These are phyloP conservation scores for Agrocybe praecox DNA, from an alignment of 768 basidiomycete species.

Conservation along the genomic window DNA sequence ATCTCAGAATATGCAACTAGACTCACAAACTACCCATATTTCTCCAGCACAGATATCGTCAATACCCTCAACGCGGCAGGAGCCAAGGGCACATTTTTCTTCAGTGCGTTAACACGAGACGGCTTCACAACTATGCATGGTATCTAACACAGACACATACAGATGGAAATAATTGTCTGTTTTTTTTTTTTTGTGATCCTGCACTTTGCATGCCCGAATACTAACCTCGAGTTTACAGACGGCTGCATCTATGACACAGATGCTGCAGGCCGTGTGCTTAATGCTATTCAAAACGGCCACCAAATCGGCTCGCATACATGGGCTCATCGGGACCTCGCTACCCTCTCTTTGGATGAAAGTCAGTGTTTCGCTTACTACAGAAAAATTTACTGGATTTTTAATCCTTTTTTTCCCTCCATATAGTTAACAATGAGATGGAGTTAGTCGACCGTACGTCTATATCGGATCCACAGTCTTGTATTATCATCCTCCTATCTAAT, in stretches of 20 bases:
- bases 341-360: constrained; percentile 43
- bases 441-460: constrained; percentile 39
- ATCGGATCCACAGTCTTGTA: not conserved
- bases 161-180: constrained; percentile 44
- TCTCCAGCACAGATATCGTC: constrained; percentile 34
- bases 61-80: constrained; percentile 34
- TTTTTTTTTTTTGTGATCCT: too few species aligned
- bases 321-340: constrained; percentile 3
- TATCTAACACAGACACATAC: not conserved
- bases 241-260: constrained; percentile 41
- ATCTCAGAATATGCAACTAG: too few species aligned
- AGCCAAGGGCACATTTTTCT: constrained; percentile 46
- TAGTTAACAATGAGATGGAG: constrained; percentile 50
- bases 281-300: constrained; percentile 37
- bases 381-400: not conserved
- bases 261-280: constrained; percentile 32
- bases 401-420: not conserved
- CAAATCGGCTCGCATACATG: not conserved
- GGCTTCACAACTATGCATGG: too few species aligned
- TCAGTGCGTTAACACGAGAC: constrained; percentile 32
- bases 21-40: not conserved
- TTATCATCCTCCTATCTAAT: not conserved
- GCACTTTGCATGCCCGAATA: too few species aligned
- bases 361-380: constrained; percentile 7
- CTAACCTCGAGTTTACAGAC: constrained; percentile 19